phyloP scores from a whole-genome alignment of 306 rosid species.

The Rosa lucieae region DNA sequence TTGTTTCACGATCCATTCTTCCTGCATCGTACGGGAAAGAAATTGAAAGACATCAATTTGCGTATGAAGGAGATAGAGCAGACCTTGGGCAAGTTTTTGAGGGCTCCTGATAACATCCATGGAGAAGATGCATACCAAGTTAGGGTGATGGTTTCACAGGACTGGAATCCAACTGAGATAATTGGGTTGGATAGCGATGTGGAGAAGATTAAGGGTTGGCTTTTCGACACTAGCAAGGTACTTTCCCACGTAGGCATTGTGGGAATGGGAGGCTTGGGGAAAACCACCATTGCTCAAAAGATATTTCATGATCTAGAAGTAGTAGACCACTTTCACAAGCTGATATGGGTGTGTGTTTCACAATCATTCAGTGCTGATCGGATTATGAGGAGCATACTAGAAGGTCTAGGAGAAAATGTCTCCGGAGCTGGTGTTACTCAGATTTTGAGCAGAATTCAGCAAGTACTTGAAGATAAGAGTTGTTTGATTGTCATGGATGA shows the following conservation, averaged over 20 bases:
- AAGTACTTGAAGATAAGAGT: background rate
- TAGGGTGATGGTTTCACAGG: background rate
- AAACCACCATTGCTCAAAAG: constrained; percentile 21
- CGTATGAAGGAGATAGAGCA: constrained; percentile 9
- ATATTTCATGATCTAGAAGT: background rate
- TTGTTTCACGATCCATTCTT: background rate
- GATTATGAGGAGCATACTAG: background rate
- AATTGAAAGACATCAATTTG: constrained; percentile 11
- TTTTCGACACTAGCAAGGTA: background rate
- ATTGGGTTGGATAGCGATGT: background rate
- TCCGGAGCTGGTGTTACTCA: background rate
- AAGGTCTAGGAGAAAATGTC: background rate
- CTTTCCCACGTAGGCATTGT: constrained; percentile 3
- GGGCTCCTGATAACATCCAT: background rate
- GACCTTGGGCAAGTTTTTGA: background rate
- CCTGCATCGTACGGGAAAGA: constrained; percentile 8
- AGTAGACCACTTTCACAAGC: background rate
- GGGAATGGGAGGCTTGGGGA: constrained; percentile 31
- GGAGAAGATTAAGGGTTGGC: constrained; percentile 8
- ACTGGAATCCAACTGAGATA: background rate
- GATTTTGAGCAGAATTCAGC: background rate
- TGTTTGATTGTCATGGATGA: constrained; percentile 26
- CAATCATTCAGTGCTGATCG: no score
- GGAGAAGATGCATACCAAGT: background rate
- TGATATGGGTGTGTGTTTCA: constrained; percentile 22